phyloP scores from a whole-genome alignment of 768 basidiomycete genomes.

The Tricholoma furcatifolium region DNA sequence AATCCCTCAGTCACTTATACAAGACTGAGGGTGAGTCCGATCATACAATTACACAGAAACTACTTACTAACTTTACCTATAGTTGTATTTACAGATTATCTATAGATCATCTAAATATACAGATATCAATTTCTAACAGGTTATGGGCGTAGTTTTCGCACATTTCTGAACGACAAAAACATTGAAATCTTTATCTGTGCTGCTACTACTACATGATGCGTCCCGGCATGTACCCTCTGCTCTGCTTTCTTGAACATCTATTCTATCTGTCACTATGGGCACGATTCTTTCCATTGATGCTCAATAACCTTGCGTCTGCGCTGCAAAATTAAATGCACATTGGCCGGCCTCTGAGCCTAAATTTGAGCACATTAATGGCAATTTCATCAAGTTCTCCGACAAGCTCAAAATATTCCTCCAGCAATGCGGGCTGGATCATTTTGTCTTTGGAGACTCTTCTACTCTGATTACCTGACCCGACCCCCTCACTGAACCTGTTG shows the following conservation, averaged over 20 bases:
- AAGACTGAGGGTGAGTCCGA: too few species aligned
- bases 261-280: background rate
- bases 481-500: background rate
- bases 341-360: background rate
- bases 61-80: too few species aligned
- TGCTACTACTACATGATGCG: background rate
- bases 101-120: too few species aligned
- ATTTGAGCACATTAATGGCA: background rate
- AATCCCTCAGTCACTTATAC: too few species aligned
- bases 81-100: too few species aligned
- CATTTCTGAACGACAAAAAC: background rate
- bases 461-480: background rate
- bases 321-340: background rate
- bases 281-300: background rate
- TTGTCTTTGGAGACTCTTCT: background rate
- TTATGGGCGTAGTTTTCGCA: background rate
- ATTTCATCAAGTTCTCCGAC: background rate
- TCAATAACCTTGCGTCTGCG: background rate
- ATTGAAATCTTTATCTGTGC: background rate
- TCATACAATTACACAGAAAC: too few species aligned
- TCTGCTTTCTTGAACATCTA: too few species aligned
- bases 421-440: too few species aligned
- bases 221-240: too few species aligned
- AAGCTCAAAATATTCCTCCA: background rate
- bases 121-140: constrained; percentile 1